These are phyloP conservation scores for Dissoconium aciculare DNA, from an alignment of 2,329 filamentous ascomycete species.

Conservation along the genomic window DNA sequence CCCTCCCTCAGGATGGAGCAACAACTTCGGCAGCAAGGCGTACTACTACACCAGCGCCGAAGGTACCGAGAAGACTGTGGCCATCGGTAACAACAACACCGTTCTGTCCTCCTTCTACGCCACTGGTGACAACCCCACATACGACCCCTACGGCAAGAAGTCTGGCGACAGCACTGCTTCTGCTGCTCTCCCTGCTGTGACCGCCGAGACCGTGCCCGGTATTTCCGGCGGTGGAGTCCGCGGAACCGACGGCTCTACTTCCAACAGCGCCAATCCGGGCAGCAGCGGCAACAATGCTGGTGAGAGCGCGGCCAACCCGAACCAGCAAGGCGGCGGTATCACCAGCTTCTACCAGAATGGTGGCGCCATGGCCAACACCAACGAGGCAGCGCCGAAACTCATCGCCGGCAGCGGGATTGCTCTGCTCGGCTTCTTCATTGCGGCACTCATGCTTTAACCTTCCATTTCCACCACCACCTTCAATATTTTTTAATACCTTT, in stretches of 20 bases:
- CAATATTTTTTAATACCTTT: slow-evolving; percentile 1
- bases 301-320: slow-evolving; percentile 9
- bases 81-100: slow-evolving; percentile 59
- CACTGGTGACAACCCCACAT: slow-evolving; percentile 58
- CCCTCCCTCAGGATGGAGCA: slow-evolving; percentile 54
- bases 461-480: slow-evolving; percentile 1
- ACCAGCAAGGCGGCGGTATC: slow-evolving; percentile 12
- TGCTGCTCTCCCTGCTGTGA: slow-evolving; percentile 9
- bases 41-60: slow-evolving; percentile 58
- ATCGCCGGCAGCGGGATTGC: slow-evolving; percentile 25
- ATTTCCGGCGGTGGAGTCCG: slow-evolving; percentile 31
- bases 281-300: slow-evolving; percentile 13
- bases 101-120: slow-evolving; percentile 64
- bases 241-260: slow-evolving; percentile 18
- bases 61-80: slow-evolving; percentile 62
- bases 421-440: slow-evolving; percentile 25
- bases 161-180: slow-evolving; percentile 16
- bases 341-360: slow-evolving; percentile 16
- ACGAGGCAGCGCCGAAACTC: slow-evolving; percentile 18
- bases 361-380: slow-evolving; percentile 13
- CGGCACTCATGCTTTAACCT: slow-evolving; percentile 22
- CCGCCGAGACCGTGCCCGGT: slow-evolving; percentile 40
- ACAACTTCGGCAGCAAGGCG: slow-evolving; percentile 39
- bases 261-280: slow-evolving; percentile 8
- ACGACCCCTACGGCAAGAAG: slow-evolving; percentile 27